Percentiles rank a stretch among this genome's conserved stretches.
These are phyloP conservation scores for Austroboletus novae-zelandiae DNA, from an alignment of 1,284 basidiomycete species.

Conservation along the genomic window DNA sequence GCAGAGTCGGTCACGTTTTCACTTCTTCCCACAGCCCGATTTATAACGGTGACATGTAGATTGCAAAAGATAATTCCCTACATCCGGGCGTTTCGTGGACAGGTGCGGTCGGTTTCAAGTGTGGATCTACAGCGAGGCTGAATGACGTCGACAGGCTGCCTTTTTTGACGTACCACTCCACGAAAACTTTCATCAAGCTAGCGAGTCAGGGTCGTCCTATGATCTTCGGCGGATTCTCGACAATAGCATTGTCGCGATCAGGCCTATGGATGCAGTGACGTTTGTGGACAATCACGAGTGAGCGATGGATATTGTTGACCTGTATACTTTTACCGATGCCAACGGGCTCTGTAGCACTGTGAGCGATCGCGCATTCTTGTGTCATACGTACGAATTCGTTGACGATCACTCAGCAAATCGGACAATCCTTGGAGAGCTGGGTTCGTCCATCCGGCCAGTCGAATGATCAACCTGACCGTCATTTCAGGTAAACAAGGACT, in stretches of 20 bases:
- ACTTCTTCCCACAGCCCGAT: neutral
- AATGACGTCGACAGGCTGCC: constrained; percentile 47
- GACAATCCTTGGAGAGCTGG: constrained; percentile 77
- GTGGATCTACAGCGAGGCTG: neutral
- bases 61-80: constrained; percentile 52
- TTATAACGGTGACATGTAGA: constrained; percentile 33
- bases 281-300: constrained; percentile 86
- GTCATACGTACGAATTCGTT: neutral
- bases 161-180: constrained; percentile 83
- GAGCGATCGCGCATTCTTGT: constrained; percentile 18
- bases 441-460: constrained; percentile 38
- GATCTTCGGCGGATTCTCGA: constrained; percentile 66
- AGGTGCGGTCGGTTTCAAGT: constrained; percentile 39
- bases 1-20: constrained; percentile 44
- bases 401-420: constrained; percentile 52
- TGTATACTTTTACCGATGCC: neutral
- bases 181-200: constrained; percentile 66
- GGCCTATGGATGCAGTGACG: constrained; percentile 72
- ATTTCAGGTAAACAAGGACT: constrained; percentile 57
- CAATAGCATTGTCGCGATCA: constrained; percentile 52
- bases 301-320: constrained; percentile 23
- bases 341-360: constrained; percentile 47
- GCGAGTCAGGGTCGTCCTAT: constrained; percentile 54
- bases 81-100: constrained; percentile 58
- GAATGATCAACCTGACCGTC: neutral